phyloP scores from a whole-genome alignment of 768 basidiomycete species.

The Lyophyllum shimeji region DNA sequence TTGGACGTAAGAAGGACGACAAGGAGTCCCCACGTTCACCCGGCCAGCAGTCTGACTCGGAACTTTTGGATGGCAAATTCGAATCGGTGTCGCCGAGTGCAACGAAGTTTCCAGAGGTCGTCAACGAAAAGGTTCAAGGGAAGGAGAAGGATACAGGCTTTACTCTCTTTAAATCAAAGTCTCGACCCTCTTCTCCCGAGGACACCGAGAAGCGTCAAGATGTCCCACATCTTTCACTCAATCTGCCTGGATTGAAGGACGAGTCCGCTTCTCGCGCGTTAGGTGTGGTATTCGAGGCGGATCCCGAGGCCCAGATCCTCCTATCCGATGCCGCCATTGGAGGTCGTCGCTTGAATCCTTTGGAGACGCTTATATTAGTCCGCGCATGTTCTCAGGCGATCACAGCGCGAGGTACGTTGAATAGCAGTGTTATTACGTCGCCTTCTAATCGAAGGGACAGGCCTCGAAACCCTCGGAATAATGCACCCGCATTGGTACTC shows the following conservation, averaged over 20 bases:
- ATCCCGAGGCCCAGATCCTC: slow-evolving; percentile 44
- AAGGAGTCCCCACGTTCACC: slow-evolving; percentile 35
- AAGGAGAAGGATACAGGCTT: slow-evolving; percentile 46
- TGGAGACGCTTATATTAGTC: slow-evolving; percentile 63
- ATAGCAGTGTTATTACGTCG: slow-evolving; percentile 6
- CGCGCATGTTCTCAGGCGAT: slow-evolving; percentile 71
- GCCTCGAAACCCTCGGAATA: slow-evolving; percentile 78
- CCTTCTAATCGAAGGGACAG: slow-evolving; percentile 33
- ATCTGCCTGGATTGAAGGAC: slow-evolving; percentile 54
- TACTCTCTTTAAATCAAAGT: slow-evolving; percentile 50
- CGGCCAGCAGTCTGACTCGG: slow-evolving; percentile 36
- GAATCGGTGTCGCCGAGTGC: slow-evolving; percentile 62
- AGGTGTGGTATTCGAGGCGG: slow-evolving; percentile 60
- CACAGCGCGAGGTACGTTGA: slow-evolving; percentile 54
- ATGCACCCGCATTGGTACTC: slow-evolving; percentile 89
- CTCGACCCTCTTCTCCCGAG: slow-evolving; percentile 36
- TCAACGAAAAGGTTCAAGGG: slow-evolving; percentile 27
- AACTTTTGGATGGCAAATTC: slow-evolving; percentile 72
- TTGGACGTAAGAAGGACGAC: slow-evolving; percentile 70
- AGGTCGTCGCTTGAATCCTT: slow-evolving; percentile 55
- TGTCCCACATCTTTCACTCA: slow-evolving; percentile 62
- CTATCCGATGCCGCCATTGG: slow-evolving; percentile 57
- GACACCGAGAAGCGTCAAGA: slow-evolving; percentile 32
- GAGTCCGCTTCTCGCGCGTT: slow-evolving; percentile 46
- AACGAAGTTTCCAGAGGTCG: slow-evolving; percentile 36